These are phyloP conservation scores for Chlorophyllum brunneum DNA, from an alignment of 768 basidiomycete species.

Conservation along the genomic window DNA sequence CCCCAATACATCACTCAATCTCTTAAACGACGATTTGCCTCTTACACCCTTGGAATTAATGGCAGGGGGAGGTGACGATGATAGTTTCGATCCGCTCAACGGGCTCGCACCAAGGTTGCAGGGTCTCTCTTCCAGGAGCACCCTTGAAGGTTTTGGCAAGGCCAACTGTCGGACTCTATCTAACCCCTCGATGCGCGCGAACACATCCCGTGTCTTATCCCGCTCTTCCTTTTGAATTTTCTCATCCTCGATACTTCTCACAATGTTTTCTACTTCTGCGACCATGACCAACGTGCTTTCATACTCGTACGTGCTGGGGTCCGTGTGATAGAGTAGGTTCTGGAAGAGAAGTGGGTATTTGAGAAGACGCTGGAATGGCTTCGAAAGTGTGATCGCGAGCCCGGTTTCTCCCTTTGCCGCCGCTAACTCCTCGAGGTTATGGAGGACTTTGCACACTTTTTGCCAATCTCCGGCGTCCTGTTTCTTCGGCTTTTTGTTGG, in stretches of 20 bases:
- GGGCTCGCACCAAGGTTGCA: constrained; percentile 35
- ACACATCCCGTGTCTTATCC: constrained; percentile 91
- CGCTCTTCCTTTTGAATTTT: constrained; percentile 96
- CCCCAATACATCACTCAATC: constrained; percentile 85
- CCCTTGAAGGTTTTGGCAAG: constrained; percentile 82
- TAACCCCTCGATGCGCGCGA: constrained; percentile 94
- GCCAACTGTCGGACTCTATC: constrained; percentile 93
- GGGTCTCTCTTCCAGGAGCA: constrained; percentile 80
- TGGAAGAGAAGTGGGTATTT: constrained; percentile 98
- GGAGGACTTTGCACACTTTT: constrained; percentile 69
- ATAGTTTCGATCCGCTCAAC: constrained; percentile 29
- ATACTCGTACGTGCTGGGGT: constrained; percentile 96
- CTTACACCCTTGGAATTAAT: constrained; percentile 58
- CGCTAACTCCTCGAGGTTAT: constrained; percentile 76
- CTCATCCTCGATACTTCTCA: constrained; percentile 96
- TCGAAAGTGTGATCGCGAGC: constrained; percentile 90
- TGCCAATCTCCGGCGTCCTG: constrained; percentile 78
- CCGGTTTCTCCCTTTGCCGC: constrained; percentile 90
- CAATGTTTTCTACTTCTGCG: constrained; percentile 93
- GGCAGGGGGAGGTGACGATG: constrained; percentile 36
- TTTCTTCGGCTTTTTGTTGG: constrained; percentile 76
- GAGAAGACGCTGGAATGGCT: constrained; percentile 94
- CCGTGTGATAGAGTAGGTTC: constrained; percentile 94
- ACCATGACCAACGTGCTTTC: constrained; percentile 96
- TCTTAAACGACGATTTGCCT: constrained; percentile 84